Evolutionary conservation across 148 eudicot species (phyloP), one percentile per base, ranked within the genome.

Genomic region (Chenopodium berlandieri): DNA sequence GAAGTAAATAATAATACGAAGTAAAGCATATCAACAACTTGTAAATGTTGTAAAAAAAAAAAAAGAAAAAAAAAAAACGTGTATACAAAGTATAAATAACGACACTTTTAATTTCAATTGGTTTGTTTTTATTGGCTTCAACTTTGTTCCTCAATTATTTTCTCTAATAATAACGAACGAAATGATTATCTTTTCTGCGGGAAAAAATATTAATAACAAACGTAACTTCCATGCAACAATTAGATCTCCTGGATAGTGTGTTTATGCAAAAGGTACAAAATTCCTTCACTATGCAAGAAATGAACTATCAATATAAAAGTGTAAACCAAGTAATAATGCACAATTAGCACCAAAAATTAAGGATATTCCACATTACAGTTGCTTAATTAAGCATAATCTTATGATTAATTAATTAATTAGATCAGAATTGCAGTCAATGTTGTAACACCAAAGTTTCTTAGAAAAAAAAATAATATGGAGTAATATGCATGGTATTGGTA

Each of bases 361-460:
- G 71, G 40, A n/a, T 47, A 34, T 67, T 52, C 2, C 30, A 14
- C 50, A 65, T 9, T 50, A 50, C 11, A n/a, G 77, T 76, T 84
- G 77, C 77, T 84, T 70, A 48, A 34, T 10, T 48, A 2, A 9
- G 20, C 56, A 44, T 7, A 50, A 70, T 70, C 34, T 17, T 31
- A 73, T 47, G 62, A 22, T 25, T 20, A 60, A 58, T 50, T 32
- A 30, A 44, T 67, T 73, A 64, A 72, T 46, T 2, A 73, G 46
- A 27, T 2, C 10, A 46, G 9, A 12, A n/a, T 47, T 0, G 11
- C 44, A 48, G 76, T 73, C 76, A 73, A 73, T 16, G 63, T 52
- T 68, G 81, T 83, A 30, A 56, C 44, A 67, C 79, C 46, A 14
- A 79, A 79, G 85, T 79, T 74, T 83, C 74, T 48, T 64, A 20